Evolutionary conservation across 192 early-diverging fungal species (phyloP).

Genomic region (Funneliformis mosseae): DNA sequence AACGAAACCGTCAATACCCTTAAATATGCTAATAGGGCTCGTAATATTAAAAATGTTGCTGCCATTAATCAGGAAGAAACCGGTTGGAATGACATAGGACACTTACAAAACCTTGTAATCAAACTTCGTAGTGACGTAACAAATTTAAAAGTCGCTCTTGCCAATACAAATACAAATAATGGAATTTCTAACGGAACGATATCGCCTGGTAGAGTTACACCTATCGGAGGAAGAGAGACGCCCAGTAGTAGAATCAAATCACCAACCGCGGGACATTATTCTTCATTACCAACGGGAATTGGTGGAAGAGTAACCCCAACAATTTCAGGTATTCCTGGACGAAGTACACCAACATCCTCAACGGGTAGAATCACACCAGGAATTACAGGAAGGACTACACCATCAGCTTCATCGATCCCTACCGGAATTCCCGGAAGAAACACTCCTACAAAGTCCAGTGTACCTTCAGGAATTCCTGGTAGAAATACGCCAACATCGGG

Average conservation of each 20-base stretch:
- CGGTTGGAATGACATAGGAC: conserved; percentile 62
- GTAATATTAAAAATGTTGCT: conserved; percentile 93
- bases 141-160: conserved; percentile 37
- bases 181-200: background rate
- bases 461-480: conserved; percentile 4
- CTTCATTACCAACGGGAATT: background rate
- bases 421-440: conserved; percentile 27
- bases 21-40: conserved; percentile 92
- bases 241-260: background rate
- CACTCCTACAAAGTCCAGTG: too few species aligned
- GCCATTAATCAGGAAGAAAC: conserved; percentile 75
- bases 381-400: background rate
- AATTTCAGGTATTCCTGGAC: background rate
- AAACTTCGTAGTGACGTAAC: conserved; percentile 63
- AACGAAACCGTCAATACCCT: conserved; percentile 94
- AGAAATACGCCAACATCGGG: background rate
- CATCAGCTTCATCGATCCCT: background rate
- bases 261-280: background rate
- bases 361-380: background rate
- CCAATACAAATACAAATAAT: background rate
- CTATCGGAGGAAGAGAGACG: background rate
- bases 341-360: conserved; percentile 38
- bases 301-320: background rate
- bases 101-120: conserved; percentile 63
- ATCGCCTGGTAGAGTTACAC: background rate